Evolutionary conservation across 2,329 filamentous ascomycete genomes (phyloP).

Genomic region (Chaetomium strumarium): DNA sequence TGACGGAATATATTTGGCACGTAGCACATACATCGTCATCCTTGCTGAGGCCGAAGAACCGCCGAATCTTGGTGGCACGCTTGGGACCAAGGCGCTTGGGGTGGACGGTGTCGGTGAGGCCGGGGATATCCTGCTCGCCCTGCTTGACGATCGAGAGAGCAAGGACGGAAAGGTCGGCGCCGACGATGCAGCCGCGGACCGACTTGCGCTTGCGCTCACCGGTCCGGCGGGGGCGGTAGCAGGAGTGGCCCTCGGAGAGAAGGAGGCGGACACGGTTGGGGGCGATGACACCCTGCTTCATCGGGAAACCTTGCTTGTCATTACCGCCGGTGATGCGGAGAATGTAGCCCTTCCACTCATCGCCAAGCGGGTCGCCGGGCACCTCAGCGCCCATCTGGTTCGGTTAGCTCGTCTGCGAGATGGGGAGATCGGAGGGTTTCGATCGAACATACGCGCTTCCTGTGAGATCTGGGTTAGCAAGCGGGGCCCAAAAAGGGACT

Average conservation of each 20-base stretch:
- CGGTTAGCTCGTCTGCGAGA: conserved; percentile 22
- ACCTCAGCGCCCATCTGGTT: conserved; percentile 81
- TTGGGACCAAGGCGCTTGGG: conserved; percentile 99
- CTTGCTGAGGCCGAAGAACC: conserved; percentile 99
- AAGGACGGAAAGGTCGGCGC: conserved; percentile 88
- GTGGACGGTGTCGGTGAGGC: conserved; percentile 94
- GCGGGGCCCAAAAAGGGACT: not conserved
- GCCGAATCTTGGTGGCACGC: conserved; percentile 99
- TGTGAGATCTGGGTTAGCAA: conserved; percentile 19
- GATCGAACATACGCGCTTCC: conserved; percentile 25
- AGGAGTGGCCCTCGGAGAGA: conserved; percentile 93
- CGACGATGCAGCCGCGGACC: conserved; percentile 98
- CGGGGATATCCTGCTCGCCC: conserved; percentile 89
- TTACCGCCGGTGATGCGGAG: conserved; percentile 99
- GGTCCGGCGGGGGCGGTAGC: conserved; percentile 96
- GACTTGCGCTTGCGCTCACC: conserved; percentile 99
- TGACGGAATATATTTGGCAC: conserved; percentile 51
- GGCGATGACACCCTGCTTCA: conserved; percentile 99
- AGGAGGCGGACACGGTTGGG: conserved; percentile 97
- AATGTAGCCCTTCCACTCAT: conserved; percentile 99
- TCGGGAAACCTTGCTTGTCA: conserved; percentile 99
- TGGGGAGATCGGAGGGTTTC: conserved; percentile 4
- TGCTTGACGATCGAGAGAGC: conserved; percentile 97
- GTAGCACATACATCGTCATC: conserved; percentile 95
- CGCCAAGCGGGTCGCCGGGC: conserved; percentile 86